Conservation (phyloP, 331 rosid genomes). For the Quercus phellos region DNA sequence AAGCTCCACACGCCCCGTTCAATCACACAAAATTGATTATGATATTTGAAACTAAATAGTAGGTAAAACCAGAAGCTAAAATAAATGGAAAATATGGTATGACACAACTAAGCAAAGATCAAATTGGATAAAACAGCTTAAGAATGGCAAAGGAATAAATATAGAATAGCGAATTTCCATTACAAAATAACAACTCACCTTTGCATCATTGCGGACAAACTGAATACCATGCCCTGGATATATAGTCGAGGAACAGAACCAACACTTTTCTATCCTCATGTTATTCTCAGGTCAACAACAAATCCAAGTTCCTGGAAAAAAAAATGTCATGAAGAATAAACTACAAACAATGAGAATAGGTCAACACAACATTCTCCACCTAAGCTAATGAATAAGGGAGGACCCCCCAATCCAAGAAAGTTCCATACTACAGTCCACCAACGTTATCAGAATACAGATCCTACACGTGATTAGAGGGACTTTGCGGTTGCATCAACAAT, state of each 20-base stretch:
- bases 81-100: not conserved
- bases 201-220: conserved; percentile 85
- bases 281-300: conserved; percentile 6
- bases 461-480: no score
- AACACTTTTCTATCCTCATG: conserved; percentile 92
- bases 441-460: no score
- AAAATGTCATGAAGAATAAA: not conserved
- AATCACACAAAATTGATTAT: no score
- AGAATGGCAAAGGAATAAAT: not conserved
- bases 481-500: no score
- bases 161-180: not conserved
- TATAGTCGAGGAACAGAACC: conserved; percentile 80
- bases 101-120: not conserved
- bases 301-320: conserved; percentile 11
- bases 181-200: conserved; percentile 30
- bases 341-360: not conserved
- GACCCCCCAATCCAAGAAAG: not conserved
- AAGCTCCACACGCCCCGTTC: no score
- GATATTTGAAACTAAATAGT: no score
- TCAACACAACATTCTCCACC: not conserved
- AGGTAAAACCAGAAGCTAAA: no score
- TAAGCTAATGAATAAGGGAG: not conserved
- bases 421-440: not conserved
- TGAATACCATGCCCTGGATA: conserved; percentile 92
- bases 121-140: not conserved